These are phyloP conservation scores for Claviceps sp. DNA, from an alignment of 2,329 filamentous ascomycete genomes.

Conservation along the genomic window DNA sequence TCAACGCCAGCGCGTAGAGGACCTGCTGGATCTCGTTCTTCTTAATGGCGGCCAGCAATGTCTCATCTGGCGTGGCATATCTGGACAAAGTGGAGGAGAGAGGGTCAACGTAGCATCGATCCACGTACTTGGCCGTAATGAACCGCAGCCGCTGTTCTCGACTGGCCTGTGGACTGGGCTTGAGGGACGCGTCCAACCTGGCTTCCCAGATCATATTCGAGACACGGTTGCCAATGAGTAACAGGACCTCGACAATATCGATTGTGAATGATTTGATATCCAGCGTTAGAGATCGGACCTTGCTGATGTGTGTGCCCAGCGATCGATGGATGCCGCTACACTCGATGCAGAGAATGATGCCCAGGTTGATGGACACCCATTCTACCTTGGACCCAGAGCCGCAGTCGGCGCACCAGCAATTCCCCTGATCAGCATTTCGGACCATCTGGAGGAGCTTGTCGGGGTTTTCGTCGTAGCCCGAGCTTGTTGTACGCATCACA, in stretches of 20 bases:
- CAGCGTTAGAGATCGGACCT: slow-evolving; percentile 85
- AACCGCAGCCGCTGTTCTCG: slow-evolving; percentile 87
- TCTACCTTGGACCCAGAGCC: slow-evolving; percentile 85
- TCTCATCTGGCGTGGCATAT: slow-evolving; percentile 72
- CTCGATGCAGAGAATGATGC: slow-evolving; percentile 92
- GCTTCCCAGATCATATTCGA: slow-evolving; percentile 97
- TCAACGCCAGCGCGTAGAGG: slow-evolving; percentile 75
- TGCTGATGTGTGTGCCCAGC: slow-evolving; percentile 93
- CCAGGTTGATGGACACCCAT: slow-evolving; percentile 97
- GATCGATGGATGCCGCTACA: slow-evolving; percentile 96
- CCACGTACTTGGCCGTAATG: slow-evolving; percentile 89
- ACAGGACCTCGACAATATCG: slow-evolving; percentile 87
- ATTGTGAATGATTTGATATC: slow-evolving; percentile 94
- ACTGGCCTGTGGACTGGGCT: slow-evolving; percentile 64
- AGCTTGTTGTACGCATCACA: slow-evolving; percentile 55
- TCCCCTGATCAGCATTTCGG: slow-evolving; percentile 81
- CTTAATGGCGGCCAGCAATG: slow-evolving; percentile 83
- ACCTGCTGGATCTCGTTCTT: slow-evolving; percentile 91
- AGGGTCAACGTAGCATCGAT: slow-evolving; percentile 66
- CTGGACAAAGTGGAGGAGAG: slow-evolving; percentile 63
- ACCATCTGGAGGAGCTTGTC: slow-evolving; percentile 78
- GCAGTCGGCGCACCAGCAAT: slow-evolving; percentile 89
- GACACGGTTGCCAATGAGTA: slow-evolving; percentile 83
- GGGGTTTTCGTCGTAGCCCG: slow-evolving; percentile 65
- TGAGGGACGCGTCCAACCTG: slow-evolving; percentile 57